A percentile compares a stretch with the other conserved stretches of the same genome.
phyloP scores from a whole-genome alignment of 805 yeast species.

The Metschnikowia amazonensis region DNA sequence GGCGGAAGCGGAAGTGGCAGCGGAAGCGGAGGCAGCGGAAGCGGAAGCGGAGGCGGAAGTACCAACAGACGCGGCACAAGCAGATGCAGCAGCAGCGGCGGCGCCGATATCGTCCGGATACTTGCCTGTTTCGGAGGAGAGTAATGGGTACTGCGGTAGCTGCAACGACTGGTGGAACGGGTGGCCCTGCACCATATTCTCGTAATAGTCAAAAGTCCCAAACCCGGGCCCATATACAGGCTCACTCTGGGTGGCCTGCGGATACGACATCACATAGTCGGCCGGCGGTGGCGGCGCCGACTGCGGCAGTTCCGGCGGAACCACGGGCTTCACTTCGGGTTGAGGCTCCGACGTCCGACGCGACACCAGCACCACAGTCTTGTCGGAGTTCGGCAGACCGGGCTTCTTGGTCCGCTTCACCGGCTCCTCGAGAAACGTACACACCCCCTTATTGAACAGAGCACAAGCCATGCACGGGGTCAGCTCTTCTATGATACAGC shows the following conservation, averaged over 20 bases:
- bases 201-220: background rate
- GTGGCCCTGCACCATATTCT: background rate
- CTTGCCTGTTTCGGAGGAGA: too few relatives aligned
- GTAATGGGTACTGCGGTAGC: background rate
- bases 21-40: too few relatives aligned
- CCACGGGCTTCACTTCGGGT: background rate
- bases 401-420: slow-evolving; percentile 60
- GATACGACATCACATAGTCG: background rate
- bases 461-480: slow-evolving; percentile 30
- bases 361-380: background rate
- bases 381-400: background rate
- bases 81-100: too few relatives aligned
- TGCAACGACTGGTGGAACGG: background rate
- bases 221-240: background rate
- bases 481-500: slow-evolving; percentile 32
- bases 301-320: background rate
- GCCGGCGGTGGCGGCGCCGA: background rate
- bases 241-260: background rate
- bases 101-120: too few relatives aligned
- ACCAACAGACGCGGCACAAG: too few relatives aligned
- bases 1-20: too few relatives aligned
- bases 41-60: too few relatives aligned
- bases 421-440: slow-evolving; percentile 33
- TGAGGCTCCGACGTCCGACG: background rate
- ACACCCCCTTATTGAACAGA: slow-evolving; percentile 25